Percentiles rank a stretch among this genome's conserved stretches.
Conservation (phyloP, 169 alveolate species). For the Plasmodium ovale region DNA sequence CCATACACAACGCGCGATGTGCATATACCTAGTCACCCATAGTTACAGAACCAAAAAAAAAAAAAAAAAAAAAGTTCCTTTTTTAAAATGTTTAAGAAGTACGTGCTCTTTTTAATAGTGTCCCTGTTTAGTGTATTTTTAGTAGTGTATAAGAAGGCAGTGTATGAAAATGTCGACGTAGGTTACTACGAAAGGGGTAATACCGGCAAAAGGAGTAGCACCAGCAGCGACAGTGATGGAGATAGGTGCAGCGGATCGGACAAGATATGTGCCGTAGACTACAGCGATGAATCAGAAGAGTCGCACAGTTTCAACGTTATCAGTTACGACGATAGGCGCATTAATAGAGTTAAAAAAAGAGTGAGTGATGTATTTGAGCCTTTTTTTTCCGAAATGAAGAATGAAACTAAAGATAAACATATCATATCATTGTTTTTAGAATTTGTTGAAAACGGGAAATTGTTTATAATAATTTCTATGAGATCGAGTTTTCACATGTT, state of each 20-base stretch:
- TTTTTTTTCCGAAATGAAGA: conserved; percentile 19
- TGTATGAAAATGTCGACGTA: neutral
- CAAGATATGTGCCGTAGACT: too few relatives aligned
- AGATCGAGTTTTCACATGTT: conserved; percentile 28
- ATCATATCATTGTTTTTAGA: conserved; percentile 48
- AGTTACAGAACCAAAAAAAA: too few relatives aligned
- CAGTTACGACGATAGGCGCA: conserved; percentile 2
- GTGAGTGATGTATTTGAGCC: conserved; percentile 14
- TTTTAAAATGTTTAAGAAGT: conserved; percentile 58
- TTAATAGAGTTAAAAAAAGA: conserved; percentile 14
- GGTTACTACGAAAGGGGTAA: neutral
- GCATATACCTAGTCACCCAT: too few relatives aligned
- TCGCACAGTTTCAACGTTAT: too few relatives aligned
- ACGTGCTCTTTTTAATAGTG: conserved; percentile 21
- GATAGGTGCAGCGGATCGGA: too few relatives aligned
- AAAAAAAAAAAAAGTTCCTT: too few relatives aligned
- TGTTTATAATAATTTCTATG: conserved; percentile 6
- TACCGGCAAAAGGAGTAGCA: neutral
- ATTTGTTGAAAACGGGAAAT: conserved; percentile 43
- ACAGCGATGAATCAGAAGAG: conserved; percentile 14
- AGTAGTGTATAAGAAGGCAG: conserved; percentile 22
- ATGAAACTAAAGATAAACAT: conserved; percentile 6
- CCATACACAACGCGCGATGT: too few relatives aligned
- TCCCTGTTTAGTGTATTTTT: conserved; percentile 56
- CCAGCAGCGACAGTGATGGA: neutral